Base-by-base conservation (phyloP, 2,329 filamentous ascomycete species). In the Aspergillus viridinutans region DNA sequence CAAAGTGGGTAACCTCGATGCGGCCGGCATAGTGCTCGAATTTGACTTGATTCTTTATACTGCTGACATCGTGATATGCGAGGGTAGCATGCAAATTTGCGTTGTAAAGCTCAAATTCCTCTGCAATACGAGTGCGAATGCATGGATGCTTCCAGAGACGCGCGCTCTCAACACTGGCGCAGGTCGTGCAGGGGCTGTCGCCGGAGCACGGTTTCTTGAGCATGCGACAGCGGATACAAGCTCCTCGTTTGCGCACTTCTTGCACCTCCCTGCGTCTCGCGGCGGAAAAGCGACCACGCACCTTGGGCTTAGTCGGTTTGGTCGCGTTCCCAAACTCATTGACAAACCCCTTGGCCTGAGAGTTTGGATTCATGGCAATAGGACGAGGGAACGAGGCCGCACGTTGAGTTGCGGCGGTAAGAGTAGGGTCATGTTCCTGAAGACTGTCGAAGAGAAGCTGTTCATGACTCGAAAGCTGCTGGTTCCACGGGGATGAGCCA, bases 131-230 rank as follows among this genome's bases (percentile, higher is more conserved):
- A 20, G 81, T 83, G 14, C 84, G 77, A 48, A 85, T 78, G 61
- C 84, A 86, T 7, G 79, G 80, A 57, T 81, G 78, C 64, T 85
- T 85, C 84, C 84, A 86, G 21, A 86, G 63, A 43, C 84, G 78
- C 38, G 84, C 83, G 57, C 80, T 83, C 64, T 85, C 82, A n/a
- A 86, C 81, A 58, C 80, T 80, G 52, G 76, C 76, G 61, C 84
- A 86, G 9, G 82, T 84, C 26, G 74, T 80, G 67, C 84, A 86
- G 17, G 84, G 84, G 42, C 77, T 84, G 21, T 82, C 83, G 35
- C 81, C 81, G 8, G 83, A 85, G 63, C 84, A 86, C 71, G 83
- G 81, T 64, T 86, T 86, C 72, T 85, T 86, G 25, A 86, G 72
- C 83, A 86, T 85, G 14, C 83, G 81, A 66, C 84, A 86, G 35